phyloP scores from a whole-genome alignment of 106 monocot genomes.

The Platanthera zijinensis region DNA sequence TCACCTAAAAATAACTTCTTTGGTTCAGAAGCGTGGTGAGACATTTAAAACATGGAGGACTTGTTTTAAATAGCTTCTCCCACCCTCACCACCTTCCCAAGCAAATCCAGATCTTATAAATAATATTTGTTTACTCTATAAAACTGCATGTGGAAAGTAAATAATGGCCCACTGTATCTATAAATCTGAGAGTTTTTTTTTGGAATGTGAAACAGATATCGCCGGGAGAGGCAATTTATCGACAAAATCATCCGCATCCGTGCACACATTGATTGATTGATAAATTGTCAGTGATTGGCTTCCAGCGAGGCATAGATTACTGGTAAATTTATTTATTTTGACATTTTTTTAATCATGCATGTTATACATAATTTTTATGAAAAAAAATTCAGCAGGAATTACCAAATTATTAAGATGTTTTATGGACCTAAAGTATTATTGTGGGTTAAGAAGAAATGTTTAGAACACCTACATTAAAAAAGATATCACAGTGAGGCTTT shows the following conservation, averaged over 20 bases:
- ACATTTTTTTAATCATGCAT: not conserved
- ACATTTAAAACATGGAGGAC: no score
- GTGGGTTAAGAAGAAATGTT: no score
- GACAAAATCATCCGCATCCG: conserved; percentile 34
- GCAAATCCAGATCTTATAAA: not conserved
- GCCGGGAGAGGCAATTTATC: conserved; percentile 59
- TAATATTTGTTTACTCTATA: not conserved
- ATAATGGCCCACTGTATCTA: not conserved
- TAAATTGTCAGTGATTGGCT: not conserved
- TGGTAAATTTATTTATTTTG: not conserved
- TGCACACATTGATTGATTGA: conserved; percentile 43
- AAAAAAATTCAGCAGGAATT: no score
- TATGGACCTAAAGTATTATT: no score
- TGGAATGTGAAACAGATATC: conserved; percentile 40
- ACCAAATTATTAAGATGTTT: no score
- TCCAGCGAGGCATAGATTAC: not conserved
- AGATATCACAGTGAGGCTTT: no score
- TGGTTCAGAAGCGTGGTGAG: no score
- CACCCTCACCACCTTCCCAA: not conserved
- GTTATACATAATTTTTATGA: no score
- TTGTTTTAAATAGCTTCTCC: not conserved
- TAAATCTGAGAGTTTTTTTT: not conserved
- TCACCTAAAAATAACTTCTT: no score
- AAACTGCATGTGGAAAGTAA: not conserved
- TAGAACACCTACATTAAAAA: no score